Evolutionary conservation across 768 basidiomycete species (phyloP).

Genomic region (Hericium coralloides): DNA sequence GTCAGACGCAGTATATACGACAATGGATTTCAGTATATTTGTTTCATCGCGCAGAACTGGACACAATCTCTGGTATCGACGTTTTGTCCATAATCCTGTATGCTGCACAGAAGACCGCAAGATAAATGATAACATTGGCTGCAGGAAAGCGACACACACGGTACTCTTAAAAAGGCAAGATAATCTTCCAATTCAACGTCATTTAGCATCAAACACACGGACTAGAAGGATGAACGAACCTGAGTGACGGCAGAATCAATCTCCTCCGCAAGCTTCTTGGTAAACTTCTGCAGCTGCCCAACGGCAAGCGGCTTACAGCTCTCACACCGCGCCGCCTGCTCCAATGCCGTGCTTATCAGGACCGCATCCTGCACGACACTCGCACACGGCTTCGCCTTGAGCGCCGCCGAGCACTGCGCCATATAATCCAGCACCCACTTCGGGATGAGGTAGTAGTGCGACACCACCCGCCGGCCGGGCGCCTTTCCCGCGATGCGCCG

Average conservation of each 20-base stretch:
- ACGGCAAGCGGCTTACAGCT: background rate
- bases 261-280: background rate
- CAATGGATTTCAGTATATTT: no score
- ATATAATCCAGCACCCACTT: background rate
- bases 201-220: no score
- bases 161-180: no score
- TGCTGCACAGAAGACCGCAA: no score
- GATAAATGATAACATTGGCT: no score
- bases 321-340: background rate
- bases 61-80: no score
- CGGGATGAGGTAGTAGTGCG: background rate
- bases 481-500: background rate
- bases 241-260: background rate
- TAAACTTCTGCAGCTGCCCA: background rate
- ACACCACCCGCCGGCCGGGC: background rate
- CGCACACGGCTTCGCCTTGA: background rate
- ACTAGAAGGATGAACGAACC: background rate
- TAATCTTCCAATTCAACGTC: no score
- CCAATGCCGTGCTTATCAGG: background rate
- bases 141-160: no score
- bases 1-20: no score
- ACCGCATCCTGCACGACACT: background rate
- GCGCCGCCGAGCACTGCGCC: background rate
- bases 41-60: no score
- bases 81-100: no score